Evolutionary conservation across 1,139 yeast species (phyloP).

Genomic region (Williopsis jadinii): DNA sequence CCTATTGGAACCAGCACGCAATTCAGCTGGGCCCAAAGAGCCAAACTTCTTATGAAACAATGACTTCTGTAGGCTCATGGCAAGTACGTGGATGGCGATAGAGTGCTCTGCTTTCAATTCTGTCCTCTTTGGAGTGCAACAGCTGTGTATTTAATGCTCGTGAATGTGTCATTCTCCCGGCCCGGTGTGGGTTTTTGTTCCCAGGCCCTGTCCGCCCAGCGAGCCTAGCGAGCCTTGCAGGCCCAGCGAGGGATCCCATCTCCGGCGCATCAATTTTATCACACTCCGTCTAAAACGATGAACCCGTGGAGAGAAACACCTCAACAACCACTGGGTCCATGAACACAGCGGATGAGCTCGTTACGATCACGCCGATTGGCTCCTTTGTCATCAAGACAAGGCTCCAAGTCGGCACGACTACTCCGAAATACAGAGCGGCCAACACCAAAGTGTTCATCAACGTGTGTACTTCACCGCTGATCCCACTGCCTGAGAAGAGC

Average conservation of each 20-base stretch:
- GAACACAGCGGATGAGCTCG: slow-evolving; percentile 6
- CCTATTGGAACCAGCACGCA: not conserved
- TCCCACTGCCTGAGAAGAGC: slow-evolving; percentile 49
- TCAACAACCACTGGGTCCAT: not conserved
- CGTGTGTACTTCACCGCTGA: slow-evolving; percentile 56
- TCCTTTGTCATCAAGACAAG: slow-evolving; percentile 63
- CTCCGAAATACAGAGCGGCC: slow-evolving; percentile 21
- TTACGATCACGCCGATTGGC: slow-evolving; percentile 40
- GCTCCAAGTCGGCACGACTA: slow-evolving; percentile 21
- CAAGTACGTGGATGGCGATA: too few relatives aligned
- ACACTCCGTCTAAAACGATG: too few relatives aligned
- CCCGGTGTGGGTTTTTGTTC: too few relatives aligned
- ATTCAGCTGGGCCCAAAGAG: not conserved
- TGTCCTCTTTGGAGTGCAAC: too few relatives aligned
- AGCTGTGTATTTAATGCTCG: too few relatives aligned
- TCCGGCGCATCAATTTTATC: too few relatives aligned
- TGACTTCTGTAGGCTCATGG: slow-evolving; percentile 1
- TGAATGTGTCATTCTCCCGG: too few relatives aligned
- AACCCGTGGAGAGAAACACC: too few relatives aligned
- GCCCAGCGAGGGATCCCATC: too few relatives aligned
- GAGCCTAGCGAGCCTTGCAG: too few relatives aligned
- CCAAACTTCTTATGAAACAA: slow-evolving; percentile 1
- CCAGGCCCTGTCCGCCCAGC: too few relatives aligned
- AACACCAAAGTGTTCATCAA: slow-evolving; percentile 65
- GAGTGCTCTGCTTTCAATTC: too few relatives aligned